phyloP scores from a whole-genome alignment of 2,329 filamentous ascomycete species.

The Beauveria caledonica region DNA sequence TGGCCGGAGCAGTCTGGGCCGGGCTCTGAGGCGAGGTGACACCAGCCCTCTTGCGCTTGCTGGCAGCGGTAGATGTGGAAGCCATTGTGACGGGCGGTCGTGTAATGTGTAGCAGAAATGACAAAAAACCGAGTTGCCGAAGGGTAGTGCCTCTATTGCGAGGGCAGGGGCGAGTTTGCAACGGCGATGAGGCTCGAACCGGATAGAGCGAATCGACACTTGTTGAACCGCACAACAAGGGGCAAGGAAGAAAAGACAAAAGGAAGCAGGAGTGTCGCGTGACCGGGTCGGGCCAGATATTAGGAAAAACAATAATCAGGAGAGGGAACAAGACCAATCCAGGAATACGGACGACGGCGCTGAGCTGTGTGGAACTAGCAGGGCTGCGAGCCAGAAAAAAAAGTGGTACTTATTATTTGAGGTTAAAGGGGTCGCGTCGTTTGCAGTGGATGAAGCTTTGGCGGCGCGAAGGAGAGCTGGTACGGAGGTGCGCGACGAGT shows the following conservation, averaged over 20 bases:
- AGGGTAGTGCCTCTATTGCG: background rate
- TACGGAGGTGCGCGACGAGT: background rate
- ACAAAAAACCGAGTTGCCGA: background rate
- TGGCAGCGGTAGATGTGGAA: slow-evolving; percentile 44
- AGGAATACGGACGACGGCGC: background rate
- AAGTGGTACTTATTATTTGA: slow-evolving; percentile 3
- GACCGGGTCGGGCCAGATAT: slow-evolving; percentile 2
- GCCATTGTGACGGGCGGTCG: slow-evolving; percentile 41
- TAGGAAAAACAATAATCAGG: slow-evolving; percentile 6
- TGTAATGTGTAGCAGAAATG: background rate
- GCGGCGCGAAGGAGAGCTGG: background rate
- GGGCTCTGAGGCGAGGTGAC: slow-evolving; percentile 48
- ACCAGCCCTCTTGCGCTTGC: slow-evolving; percentile 74
- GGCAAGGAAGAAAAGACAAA: background rate
- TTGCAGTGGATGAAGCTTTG: background rate
- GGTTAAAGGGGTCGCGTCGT: slow-evolving; percentile 9
- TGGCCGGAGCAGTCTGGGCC: slow-evolving; percentile 63
- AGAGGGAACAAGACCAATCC: slow-evolving; percentile 2
- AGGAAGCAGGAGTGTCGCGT: slow-evolving; percentile 8
- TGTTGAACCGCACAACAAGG: background rate
- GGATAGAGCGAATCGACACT: background rate
- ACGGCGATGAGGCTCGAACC: background rate
- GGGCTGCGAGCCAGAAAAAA: slow-evolving; percentile 7
- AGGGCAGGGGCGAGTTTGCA: background rate
- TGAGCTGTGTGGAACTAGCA: slow-evolving; percentile 1